Conservation (phyloP, 2,329 filamentous ascomycete species). For the Lachnellula suecica region DNA sequence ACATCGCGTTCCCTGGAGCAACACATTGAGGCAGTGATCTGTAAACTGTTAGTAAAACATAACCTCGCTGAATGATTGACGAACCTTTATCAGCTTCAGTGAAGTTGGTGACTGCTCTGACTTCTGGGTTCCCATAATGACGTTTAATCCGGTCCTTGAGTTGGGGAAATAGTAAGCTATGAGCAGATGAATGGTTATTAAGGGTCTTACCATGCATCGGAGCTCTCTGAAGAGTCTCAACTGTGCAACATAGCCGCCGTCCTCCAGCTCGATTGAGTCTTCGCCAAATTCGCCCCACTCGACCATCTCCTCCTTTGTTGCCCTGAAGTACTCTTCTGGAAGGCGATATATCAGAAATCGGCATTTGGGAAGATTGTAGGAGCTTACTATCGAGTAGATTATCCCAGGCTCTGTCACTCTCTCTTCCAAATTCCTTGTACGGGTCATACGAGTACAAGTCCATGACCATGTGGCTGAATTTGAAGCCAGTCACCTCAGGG, state of each 20-base stretch:
- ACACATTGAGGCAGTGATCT: neutral
- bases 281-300: neutral
- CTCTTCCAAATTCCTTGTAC: neutral
- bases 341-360: neutral
- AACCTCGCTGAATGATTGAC: too few species aligned
- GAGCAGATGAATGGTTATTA: neutral
- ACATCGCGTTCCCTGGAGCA: neutral
- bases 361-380: neutral
- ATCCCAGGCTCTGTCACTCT: neutral
- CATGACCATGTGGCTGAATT: neutral
- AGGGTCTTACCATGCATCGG: neutral
- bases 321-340: neutral
- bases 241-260: neutral
- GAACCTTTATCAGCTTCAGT: neutral
- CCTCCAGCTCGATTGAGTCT: neutral
- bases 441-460: neutral
- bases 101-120: neutral
- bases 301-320: neutral
- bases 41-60: too few species aligned
- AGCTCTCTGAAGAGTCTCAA: neutral
- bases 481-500: neutral
- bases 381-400: neutral
- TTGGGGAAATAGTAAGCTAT: neutral
- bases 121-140: neutral
- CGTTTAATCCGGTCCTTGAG: neutral